Base-by-base conservation (phyloP, 495 filamentous ascomycete species). In the Paragyromitra xinjiangensis region DNA sequence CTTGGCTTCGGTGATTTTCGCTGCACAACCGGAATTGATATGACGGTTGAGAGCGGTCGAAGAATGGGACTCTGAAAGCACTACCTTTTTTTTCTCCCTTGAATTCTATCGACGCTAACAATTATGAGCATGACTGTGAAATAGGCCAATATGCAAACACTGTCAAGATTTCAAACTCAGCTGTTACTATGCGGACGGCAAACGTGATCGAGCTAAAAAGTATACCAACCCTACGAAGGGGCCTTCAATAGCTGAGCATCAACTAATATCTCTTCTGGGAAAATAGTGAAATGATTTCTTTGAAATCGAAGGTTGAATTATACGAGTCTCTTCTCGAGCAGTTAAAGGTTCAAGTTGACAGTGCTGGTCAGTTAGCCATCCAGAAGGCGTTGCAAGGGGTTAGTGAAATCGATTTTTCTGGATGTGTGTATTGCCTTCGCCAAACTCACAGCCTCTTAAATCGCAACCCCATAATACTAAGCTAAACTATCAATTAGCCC, bases 141-240 rank as follows among this genome's bases (percentile, higher is more conserved):
- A 65, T 44, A 83, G 81, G 26, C 87, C 87, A 59, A 24, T 50
- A 64, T 91, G 89, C 68, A 83, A 85, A 45, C 88, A 89, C 69
- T 91, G 89, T 72, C 79, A 83, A 53, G 86, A 88, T 56, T 86
- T 85, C 40, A 84, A 84, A 19, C 82, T 86, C 22, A 81, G 82
- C 12, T 91, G 89, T 75, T 84, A 82, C 64, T 90, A 90, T 81
- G 86, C 84, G 1, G 86, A 88, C 78, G 87, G 87, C 12, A 90
- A 89, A 77, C 84, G 88, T 80, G 89, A 90, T 69, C 85, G 85
- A 64, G 87, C 84, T 16, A 89, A 86, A 80, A 86, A 85, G 88
- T 89, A 77, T 67, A 37, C 53, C 22, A 50, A 39, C 45, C 26
- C 16, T 39, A 42, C 16, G 19, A 8, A 19, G 19, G 1, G 53